Evolutionary conservation across 495 filamentous ascomycete genomes (phyloP), one percentile per base, ranked within the genome.

Genomic region (Penicillium diatomitis): DNA sequence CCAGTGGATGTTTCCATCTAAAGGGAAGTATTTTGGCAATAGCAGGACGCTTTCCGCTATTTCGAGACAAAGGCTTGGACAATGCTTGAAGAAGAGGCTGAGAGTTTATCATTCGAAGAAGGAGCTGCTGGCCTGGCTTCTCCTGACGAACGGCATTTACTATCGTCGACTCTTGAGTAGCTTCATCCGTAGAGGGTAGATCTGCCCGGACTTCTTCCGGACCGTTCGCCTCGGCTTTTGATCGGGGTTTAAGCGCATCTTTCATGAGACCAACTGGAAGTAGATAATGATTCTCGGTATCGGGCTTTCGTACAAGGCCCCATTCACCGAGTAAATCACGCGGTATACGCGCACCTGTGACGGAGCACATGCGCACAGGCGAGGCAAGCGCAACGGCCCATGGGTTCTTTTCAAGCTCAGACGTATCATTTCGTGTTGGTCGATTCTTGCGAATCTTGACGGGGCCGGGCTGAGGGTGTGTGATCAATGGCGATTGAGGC

Each of bases 251-350:
- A 10, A 61, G 30, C 10, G 55, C 53, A 27, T 75, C 69, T 20
- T 68, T 61, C 6, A 74, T 46, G 8, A 80, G 42, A 28, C 62
- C 68, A 7, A 64, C 61, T 0, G 87, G 87, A 38, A 88, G 55
- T 36, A 81, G 69, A 73, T 80, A 88, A 4, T 77, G 70, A 4
- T 65, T 57, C 0, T 62, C 69, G 4, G 76, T 78, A 45, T 76
- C 62, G 5, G 85, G 83, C 36, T 83, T 76, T 11, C 64, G 54
- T 2, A 81, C 60, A 6, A 87, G 40, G 6, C 71, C 72, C 58
- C 86, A 85, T 30, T 77, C 70, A 32, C 82, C 76, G 8, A 90
- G 66, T 46, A 95, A 79, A 48, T 69, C 78, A 4, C 52, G 67
- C 0, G 90, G 90, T 1, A 91, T 55, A 3, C 73, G 56, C 1